Evolutionary conservation across 2,329 filamentous ascomycete genomes (phyloP), one percentile per base, ranked within the genome.

Genomic region (Capronia epimyces): DNA sequence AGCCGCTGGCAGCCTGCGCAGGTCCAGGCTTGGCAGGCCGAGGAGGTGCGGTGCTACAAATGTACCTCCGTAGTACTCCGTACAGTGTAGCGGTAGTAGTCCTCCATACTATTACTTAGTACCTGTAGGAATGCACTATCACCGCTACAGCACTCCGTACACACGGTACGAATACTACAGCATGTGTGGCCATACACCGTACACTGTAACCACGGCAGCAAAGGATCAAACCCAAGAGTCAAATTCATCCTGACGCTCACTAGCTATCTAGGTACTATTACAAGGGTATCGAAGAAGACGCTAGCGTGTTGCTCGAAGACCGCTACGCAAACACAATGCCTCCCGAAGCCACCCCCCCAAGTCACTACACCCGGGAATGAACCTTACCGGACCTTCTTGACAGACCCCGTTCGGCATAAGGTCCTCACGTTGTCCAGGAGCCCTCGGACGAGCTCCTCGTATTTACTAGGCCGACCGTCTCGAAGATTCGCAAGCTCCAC

Each of bases 371-470:
- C 21, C 13, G n/a, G 15, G 9, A 21, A n/a, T 32, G 13, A 12
- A 15, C 44, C 41, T 32, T 49, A 48, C 29, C 42, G 15, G 32
- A 27, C 27, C 48, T 21, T 39, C 31, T 31, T 45, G 9, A 48
- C 15, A 12, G 54, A 50, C 18, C 49, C 56, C 32, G 48, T 36
- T 48, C 71, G 66, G 44, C 71, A 71, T 50, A 75, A 60, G 15
- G 74, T 61, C 47, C 73, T 65, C 20, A 75, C 66, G 56, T 76
- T 75, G 63, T 75, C 72, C 58, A 76, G 65, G 53, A 75, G 74
- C 1, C 72, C 71, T 52, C 71, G 71, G 24, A 76, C 63, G 3
- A 75, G 61, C 2, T 72, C 68, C 55, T 73, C 69, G 52, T 75
- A 75, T 40, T 69, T 66, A 45, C 62, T 65, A 2, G 66, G 64